These are phyloP conservation scores for Beverwykella pulmonaria DNA, from an alignment of 495 filamentous ascomycete genomes.

Conservation along the genomic window DNA sequence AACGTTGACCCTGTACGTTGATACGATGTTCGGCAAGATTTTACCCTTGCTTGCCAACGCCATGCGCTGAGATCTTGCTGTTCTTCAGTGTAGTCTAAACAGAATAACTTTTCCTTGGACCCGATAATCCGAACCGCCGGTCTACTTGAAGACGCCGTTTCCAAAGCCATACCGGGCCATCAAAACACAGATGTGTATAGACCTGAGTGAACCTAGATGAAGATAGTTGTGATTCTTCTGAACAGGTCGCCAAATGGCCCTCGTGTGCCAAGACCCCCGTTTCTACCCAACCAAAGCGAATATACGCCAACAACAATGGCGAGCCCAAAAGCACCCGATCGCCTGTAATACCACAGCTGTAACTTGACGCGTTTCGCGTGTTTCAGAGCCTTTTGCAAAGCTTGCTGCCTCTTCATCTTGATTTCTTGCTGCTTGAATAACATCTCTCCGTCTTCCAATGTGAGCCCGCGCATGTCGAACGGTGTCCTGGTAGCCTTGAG, in stretches of 20 bases:
- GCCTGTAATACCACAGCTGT: conserved; percentile 27
- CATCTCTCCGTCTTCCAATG: conserved; percentile 60
- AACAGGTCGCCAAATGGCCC: conserved; percentile 15
- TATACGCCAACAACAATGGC: conserved; percentile 32
- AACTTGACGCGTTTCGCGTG: conserved; percentile 1
- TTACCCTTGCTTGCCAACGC: too few relatives aligned
- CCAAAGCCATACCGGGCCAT: not conserved
- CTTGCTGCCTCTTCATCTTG: conserved; percentile 58
- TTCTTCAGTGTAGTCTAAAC: too few relatives aligned
- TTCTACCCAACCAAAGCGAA: conserved; percentile 31
- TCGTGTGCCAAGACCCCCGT: not conserved
- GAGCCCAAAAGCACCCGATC: conserved; percentile 25
- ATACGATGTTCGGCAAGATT: too few relatives aligned
- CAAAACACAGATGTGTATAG: not conserved
- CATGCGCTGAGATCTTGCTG: too few relatives aligned
- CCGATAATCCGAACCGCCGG: too few relatives aligned
- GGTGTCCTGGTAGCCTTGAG: conserved; percentile 74
- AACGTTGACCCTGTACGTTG: too few relatives aligned
- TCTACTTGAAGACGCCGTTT: too few relatives aligned
- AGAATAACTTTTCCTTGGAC: too few relatives aligned
- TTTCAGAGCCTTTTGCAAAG: conserved; percentile 7
- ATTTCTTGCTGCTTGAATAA: conserved; percentile 70
- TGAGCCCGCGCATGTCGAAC: conserved; percentile 49
- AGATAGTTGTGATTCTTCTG: conserved; percentile 4
- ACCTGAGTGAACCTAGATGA: not conserved